Base-by-base conservation (phyloP, 805 yeast genomes). In the Pichia californica region DNA sequence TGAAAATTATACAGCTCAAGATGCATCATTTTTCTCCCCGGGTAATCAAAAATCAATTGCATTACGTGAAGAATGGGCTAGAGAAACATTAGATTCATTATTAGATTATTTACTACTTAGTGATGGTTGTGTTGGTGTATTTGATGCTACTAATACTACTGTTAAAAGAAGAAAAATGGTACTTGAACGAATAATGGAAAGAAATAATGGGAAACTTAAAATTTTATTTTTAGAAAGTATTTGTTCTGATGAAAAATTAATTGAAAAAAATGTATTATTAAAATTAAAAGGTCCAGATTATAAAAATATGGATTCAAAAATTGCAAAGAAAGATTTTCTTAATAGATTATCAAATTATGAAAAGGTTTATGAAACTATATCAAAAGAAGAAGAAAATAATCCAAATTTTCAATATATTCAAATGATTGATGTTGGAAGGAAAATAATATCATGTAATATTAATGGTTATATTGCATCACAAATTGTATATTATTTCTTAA, bases 351-450 rank as follows among this genome's bases (percentile, higher is more conserved):
- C 71, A 33, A 91, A 91, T 58, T 91, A 91, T 59, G 91, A 88
- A 59, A 77, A 73, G 57, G 96, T 89, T 0, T 91, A 91, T 62
- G 88, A 93, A 61, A 83, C 96, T 0, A 82, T 91, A 26, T 91
- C 82, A 36, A 75, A 70, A 16, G 91, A 83, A 53, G 91, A 83
- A 56, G 77, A 75, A 43, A 68, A 71, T 36, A 67, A 83, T 31
- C 74, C 70, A 15, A 76, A 77, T 13, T 80, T 79, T 54, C 96
- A 87, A 59, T 93, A 88, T 56, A 86, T 89, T 51, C 88, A 91
- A 62, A 88, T 91, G 95, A 88, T 91, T 44, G 91, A 91, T 61
- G 97, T 89, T 10, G 98, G 99, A 7, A 80, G 86, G 55, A 93
- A 91, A 61, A 88, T 91, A 31, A 94, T 91, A 41, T 87, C 96